phyloP scores from a whole-genome alignment of 2,329 filamentous ascomycete species.

The Alternaria gansuensis region DNA sequence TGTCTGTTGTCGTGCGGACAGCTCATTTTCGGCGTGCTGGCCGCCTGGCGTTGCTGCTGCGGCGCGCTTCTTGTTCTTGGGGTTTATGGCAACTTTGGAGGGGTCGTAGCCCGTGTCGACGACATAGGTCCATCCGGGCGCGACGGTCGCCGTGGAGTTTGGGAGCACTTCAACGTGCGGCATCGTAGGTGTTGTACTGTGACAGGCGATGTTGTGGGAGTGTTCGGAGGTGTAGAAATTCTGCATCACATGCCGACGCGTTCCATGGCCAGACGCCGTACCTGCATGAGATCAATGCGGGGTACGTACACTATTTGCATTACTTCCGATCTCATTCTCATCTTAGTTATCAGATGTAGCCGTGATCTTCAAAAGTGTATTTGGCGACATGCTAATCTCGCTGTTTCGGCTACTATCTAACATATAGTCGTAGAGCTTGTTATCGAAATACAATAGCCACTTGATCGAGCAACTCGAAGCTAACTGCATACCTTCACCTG shows the following conservation, averaged over 20 bases:
- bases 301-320: slow-evolving; percentile 16
- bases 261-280: slow-evolving; percentile 8
- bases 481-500: background rate
- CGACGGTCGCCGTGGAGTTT: slow-evolving; percentile 69
- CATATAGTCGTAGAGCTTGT: background rate
- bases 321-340: background rate
- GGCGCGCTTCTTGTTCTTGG: slow-evolving; percentile 72
- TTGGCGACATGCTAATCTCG: background rate
- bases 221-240: slow-evolving; percentile 21
- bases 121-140: slow-evolving; percentile 93
- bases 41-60: slow-evolving; percentile 53
- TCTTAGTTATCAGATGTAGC: background rate
- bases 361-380: background rate
- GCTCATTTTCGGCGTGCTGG: slow-evolving; percentile 62
- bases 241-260: slow-evolving; percentile 27
- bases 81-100: slow-evolving; percentile 62
- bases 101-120: slow-evolving; percentile 73
- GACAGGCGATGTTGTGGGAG: slow-evolving; percentile 15
- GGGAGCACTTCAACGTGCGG: slow-evolving; percentile 85
- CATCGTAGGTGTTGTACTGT: slow-evolving; percentile 53
- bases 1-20: slow-evolving; percentile 81
- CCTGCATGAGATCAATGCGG: slow-evolving; percentile 23
- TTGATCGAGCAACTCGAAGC: background rate
- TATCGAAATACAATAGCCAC: background rate
- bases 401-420: background rate